Evolutionary conservation across 2,329 filamentous ascomycete genomes (phyloP).

Genomic region (Paracorniculantispora psalliotae): DNA sequence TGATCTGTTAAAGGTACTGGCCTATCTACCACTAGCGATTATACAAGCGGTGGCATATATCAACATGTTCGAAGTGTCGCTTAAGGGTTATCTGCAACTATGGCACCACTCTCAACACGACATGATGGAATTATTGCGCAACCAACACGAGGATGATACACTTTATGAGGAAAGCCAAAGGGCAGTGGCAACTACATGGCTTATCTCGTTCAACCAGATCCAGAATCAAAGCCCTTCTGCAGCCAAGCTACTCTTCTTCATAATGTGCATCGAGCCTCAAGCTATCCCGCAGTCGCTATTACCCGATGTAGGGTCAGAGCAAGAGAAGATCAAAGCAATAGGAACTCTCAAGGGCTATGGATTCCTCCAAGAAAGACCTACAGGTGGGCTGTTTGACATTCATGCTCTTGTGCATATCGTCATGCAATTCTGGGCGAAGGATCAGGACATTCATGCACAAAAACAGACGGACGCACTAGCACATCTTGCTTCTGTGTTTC

Average conservation of each 20-base stretch:
- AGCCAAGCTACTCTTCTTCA: slow-evolving; percentile 33
- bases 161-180: slow-evolving; percentile 26
- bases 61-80: slow-evolving; percentile 24
- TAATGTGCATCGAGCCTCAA: slow-evolving; percentile 31
- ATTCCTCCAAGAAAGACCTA: neutral
- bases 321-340: neutral
- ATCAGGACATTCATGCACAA: neutral
- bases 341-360: neutral
- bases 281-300: neutral
- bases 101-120: slow-evolving; percentile 20
- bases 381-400: neutral
- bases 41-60: slow-evolving; percentile 38
- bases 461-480: neutral
- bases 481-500: neutral
- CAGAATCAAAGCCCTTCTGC: slow-evolving; percentile 20
- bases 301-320: neutral
- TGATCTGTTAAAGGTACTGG: slow-evolving; percentile 21
- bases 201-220: slow-evolving; percentile 3
- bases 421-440: neutral
- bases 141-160: neutral
- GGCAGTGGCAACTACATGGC: slow-evolving; percentile 1
- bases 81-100: slow-evolving; percentile 29
- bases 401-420: neutral
- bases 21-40: slow-evolving; percentile 34
- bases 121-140: neutral